Conservation (phyloP, 441 rosid genomes). For the Geranium incanum region DNA sequence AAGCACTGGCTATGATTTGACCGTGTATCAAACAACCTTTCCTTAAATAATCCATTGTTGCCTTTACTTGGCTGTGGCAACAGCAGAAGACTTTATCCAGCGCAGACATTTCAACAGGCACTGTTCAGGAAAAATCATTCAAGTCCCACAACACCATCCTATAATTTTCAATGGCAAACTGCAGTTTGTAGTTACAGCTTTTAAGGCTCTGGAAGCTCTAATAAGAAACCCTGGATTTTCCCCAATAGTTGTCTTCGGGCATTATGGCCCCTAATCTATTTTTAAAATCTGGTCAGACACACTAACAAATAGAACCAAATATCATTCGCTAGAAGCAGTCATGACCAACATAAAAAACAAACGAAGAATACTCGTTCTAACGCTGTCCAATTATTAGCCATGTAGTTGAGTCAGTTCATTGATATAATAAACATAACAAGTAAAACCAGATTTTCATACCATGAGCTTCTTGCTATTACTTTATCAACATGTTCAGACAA, state of each 20-base stretch:
- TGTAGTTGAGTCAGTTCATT: neutral
- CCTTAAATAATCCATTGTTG: too few relatives aligned
- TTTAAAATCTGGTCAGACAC: neutral
- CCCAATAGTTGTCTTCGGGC: neutral
- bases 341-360: neutral
- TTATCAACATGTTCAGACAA: conserved; percentile 28
- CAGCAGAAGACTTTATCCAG: too few relatives aligned
- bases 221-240: neutral
- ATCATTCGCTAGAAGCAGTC: neutral
- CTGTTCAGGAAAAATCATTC: too few relatives aligned
- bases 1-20: too few relatives aligned
- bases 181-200: too few relatives aligned
- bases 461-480: conserved; percentile 33
- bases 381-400: neutral
- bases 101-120: too few relatives aligned
- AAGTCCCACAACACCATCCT: too few relatives aligned
- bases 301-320: neutral
- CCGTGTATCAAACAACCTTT: too few relatives aligned
- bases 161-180: too few relatives aligned
- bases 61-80: too few relatives aligned
- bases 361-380: neutral
- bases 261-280: neutral
- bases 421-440: neutral
- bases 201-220: neutral
- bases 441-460: conserved; percentile 20